These are phyloP conservation scores for Suhomyces yuchorum DNA, from an alignment of 1,139 yeast species.

Conservation along the genomic window DNA sequence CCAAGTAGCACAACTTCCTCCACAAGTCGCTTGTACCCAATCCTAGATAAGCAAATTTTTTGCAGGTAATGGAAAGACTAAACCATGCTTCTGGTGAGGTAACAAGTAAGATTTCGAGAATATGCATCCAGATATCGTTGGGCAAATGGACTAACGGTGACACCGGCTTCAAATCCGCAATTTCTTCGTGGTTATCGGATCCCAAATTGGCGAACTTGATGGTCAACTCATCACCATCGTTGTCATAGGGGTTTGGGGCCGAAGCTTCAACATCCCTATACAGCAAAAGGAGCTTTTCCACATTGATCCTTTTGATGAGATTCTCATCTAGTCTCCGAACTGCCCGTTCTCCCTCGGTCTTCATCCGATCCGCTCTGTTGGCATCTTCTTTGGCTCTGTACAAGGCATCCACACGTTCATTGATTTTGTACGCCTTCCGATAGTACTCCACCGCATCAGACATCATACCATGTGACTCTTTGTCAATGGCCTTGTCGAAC, in stretches of 20 bases:
- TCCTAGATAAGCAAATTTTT: conserved; percentile 62
- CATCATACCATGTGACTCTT: conserved; percentile 73
- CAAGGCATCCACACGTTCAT: conserved; percentile 67
- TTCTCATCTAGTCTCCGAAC: conserved; percentile 18
- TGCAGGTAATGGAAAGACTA: conserved; percentile 62
- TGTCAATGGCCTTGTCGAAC: conserved; percentile 71
- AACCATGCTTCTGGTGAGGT: conserved; percentile 69
- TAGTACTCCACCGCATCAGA: conserved; percentile 78
- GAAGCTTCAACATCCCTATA: conserved; percentile 33
- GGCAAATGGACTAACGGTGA: conserved; percentile 62
- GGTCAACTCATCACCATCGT: conserved; percentile 25
- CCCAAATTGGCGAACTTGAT: conserved; percentile 38
- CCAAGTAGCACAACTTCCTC: conserved; percentile 54
- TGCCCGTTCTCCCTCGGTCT: conserved; percentile 30
- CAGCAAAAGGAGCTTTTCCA: conserved; percentile 33
- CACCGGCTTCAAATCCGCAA: conserved; percentile 41
- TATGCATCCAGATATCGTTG: conserved; percentile 59
- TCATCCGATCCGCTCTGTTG: conserved; percentile 25
- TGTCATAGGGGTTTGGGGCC: conserved; percentile 30
- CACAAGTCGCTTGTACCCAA: conserved; percentile 57
- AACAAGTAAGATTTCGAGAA: conserved; percentile 55
- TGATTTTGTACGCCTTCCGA: conserved; percentile 68
- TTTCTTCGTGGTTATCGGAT: conserved; percentile 26
- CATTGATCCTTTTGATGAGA: conserved; percentile 32
- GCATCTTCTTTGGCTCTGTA: conserved; percentile 58